These are phyloP conservation scores for Globisporangium lucens DNA, from an alignment of 352 stramenopile species.

Conservation along the genomic window DNA sequence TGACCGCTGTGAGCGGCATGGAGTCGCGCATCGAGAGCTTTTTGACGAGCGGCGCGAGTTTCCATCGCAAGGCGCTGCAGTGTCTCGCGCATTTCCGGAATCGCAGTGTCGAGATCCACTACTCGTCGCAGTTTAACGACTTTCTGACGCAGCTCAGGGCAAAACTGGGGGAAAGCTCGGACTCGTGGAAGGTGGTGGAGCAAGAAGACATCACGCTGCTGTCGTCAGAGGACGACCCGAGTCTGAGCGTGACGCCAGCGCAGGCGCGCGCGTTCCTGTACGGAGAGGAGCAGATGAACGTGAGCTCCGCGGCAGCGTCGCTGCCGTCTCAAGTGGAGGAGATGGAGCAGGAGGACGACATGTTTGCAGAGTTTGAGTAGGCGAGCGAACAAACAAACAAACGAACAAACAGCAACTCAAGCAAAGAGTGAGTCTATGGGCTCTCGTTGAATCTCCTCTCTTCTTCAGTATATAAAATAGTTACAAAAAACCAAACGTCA, in stretches of 20 bases:
- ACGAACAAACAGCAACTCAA: not conserved
- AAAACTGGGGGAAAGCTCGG: slow-evolving; percentile 37
- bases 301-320: slow-evolving; percentile 37
- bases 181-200: slow-evolving; percentile 51
- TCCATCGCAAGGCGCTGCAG: slow-evolving; percentile 66
- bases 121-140: slow-evolving; percentile 70
- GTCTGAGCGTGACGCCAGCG: slow-evolving; percentile 35
- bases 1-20: slow-evolving; percentile 63
- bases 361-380: slow-evolving; percentile 84
- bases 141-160: slow-evolving; percentile 61
- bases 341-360: slow-evolving; percentile 70
- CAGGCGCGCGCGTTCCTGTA: slow-evolving; percentile 61
- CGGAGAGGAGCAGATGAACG: slow-evolving; percentile 52
- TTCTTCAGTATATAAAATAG: slow-evolving; percentile 10
- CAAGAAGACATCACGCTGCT: slow-evolving; percentile 59
- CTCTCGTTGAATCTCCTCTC: not conserved
- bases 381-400: no score
- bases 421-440: not conserved
- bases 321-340: slow-evolving; percentile 60
- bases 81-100: slow-evolving; percentile 70
- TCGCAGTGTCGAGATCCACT: slow-evolving; percentile 68
- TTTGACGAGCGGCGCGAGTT: slow-evolving; percentile 43
- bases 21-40: slow-evolving; percentile 65
- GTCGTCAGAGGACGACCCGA: slow-evolving; percentile 55
- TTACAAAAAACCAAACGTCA: not conserved